These are phyloP conservation scores for Leptodontidium sp. DNA, from an alignment of 2,329 filamentous ascomycete genomes.

Conservation along the genomic window DNA sequence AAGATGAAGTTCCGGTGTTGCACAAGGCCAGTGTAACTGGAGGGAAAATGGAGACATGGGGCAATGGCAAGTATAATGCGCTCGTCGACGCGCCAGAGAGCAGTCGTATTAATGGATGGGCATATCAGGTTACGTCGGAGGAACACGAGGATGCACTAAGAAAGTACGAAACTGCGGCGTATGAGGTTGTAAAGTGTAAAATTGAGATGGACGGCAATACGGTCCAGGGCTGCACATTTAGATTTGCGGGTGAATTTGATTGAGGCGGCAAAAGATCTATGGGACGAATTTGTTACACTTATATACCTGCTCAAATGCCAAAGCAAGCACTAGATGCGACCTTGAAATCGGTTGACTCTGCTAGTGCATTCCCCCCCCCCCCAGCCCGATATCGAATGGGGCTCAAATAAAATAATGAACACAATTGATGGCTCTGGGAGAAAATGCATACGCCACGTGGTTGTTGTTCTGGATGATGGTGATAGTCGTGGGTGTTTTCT, in stretches of 20 bases:
- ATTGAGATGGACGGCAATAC: conserved; percentile 39
- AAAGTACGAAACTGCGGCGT: conserved; percentile 50
- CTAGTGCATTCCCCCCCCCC: no score
- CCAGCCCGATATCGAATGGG: background rate
- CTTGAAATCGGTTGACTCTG: background rate
- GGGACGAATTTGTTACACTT: conserved; percentile 17
- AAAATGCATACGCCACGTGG: no score
- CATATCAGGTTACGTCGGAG: conserved; percentile 44
- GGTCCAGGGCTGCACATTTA: conserved; percentile 43
- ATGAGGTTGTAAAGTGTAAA: conserved; percentile 49
- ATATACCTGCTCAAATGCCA: conserved; percentile 19
- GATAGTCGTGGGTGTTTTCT: no score
- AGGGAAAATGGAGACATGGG: conserved; percentile 49
- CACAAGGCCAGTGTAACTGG: conserved; percentile 44
- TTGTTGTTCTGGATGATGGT: no score
- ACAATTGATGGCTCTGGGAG: no score
- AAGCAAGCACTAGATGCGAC: conserved; percentile 12
- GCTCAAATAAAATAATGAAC: background rate
- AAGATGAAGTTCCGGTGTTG: conserved; percentile 36
- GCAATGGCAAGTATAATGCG: conserved; percentile 49
- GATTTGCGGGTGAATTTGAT: conserved; percentile 33
- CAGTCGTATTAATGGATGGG: conserved; percentile 42
- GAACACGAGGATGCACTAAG: conserved; percentile 48
- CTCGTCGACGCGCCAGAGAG: conserved; percentile 46
- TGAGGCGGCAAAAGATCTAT: conserved; percentile 10